Evolutionary conservation across 345 rosid species (phyloP).

Genomic region (Eucalyptus tenuipes): DNA sequence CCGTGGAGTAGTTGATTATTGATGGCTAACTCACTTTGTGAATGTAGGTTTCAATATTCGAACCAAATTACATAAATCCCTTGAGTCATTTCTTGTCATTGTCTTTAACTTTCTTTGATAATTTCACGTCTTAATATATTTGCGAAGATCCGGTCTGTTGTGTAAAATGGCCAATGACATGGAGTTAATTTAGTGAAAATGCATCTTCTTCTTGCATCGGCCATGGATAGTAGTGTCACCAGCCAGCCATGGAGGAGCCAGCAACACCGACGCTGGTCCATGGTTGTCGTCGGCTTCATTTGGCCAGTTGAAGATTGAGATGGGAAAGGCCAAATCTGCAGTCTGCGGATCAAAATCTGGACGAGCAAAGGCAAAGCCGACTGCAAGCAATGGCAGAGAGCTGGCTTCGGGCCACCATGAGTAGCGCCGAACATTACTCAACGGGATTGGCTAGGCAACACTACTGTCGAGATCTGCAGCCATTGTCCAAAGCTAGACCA

Average conservation of each 20-base stretch:
- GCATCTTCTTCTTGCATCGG: not conserved
- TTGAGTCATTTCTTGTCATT: not conserved
- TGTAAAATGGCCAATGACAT: not conserved
- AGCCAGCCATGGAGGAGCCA: not conserved
- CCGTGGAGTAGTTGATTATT: not conserved
- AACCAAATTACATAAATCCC: not conserved
- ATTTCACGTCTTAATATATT: not conserved
- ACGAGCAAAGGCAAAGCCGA: not conserved
- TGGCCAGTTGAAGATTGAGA: not conserved
- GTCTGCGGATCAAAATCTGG: not conserved
- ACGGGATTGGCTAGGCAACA: not conserved
- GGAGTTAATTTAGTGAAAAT: not conserved
- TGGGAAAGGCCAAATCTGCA: not conserved
- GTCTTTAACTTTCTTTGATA: not conserved
- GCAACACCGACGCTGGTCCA: not conserved
- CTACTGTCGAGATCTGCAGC: not conserved
- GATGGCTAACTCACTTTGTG: not conserved
- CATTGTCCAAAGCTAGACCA: not conserved
- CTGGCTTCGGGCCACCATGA: not conserved
- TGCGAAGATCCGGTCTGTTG: not conserved
- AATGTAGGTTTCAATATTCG: accelerated
- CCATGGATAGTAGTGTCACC: accelerated
- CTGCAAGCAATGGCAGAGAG: not conserved
- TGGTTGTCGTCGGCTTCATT: not conserved
- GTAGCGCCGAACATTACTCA: not conserved